Evolutionary conservation across 2,329 filamentous ascomycete genomes (phyloP).

Genomic region (Apiospora arundinis): DNA sequence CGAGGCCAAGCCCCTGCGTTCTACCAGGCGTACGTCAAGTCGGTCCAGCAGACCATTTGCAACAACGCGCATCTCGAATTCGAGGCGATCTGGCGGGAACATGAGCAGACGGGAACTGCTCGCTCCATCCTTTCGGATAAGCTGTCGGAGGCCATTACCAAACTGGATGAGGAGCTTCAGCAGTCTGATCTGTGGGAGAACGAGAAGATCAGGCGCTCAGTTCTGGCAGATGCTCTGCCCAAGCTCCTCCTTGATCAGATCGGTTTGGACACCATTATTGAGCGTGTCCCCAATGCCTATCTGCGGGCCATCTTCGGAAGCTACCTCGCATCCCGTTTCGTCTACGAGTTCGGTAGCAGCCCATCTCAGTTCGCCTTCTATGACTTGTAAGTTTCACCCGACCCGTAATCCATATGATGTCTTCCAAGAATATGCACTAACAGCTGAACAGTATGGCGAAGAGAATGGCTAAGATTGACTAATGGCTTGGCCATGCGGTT

Average conservation of each 20-base stretch:
- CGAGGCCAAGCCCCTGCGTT: slow-evolving; percentile 81
- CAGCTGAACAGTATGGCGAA: slow-evolving; percentile 64
- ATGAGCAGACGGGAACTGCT: slow-evolving; percentile 78
- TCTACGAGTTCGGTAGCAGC: slow-evolving; percentile 91
- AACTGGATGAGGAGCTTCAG: slow-evolving; percentile 94
- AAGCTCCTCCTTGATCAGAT: slow-evolving; percentile 86
- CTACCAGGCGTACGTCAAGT: slow-evolving; percentile 90
- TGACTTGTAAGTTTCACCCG: slow-evolving; percentile 76
- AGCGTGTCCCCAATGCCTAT: slow-evolving; percentile 89
- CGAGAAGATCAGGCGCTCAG: slow-evolving; percentile 74
- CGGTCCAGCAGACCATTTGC: slow-evolving; percentile 89
- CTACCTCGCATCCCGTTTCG: slow-evolving; percentile 92
- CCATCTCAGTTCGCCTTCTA: slow-evolving; percentile 98
- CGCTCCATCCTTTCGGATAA: slow-evolving; percentile 91
- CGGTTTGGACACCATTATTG: slow-evolving; percentile 84
- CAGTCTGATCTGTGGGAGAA: slow-evolving; percentile 91
- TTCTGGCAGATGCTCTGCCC: slow-evolving; percentile 86
- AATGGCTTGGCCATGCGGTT: not conserved
- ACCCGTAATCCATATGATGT: not conserved
- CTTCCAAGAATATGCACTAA: slow-evolving; percentile 39
- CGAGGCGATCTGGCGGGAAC: slow-evolving; percentile 96
- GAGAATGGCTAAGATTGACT: slow-evolving; percentile 60
- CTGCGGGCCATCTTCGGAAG: slow-evolving; percentile 95
- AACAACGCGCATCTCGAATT: slow-evolving; percentile 94
- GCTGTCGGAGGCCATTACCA: slow-evolving; percentile 91